A percentile compares a stretch with the other conserved stretches of the same genome.
These are phyloP conservation scores for Moringa oleifera DNA, from an alignment of 345 rosid species.

Conservation along the genomic window DNA sequence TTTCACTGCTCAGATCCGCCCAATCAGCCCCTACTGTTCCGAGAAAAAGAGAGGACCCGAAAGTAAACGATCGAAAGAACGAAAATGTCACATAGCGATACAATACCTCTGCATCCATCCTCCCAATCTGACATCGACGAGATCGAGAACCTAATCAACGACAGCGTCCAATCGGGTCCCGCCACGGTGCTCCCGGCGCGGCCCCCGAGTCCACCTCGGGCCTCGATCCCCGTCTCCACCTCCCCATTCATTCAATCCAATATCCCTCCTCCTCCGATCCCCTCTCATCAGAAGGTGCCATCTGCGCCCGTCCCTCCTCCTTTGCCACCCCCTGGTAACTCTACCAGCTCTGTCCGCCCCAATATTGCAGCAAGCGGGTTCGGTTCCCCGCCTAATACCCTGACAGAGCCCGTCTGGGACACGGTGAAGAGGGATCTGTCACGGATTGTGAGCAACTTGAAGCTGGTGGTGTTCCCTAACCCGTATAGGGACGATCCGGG, in stretches of 20 bases:
- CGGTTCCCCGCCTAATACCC: constrained; percentile 76
- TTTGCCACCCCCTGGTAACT: constrained; percentile 27
- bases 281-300: constrained; percentile 34
- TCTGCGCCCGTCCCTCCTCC: constrained; percentile 38
- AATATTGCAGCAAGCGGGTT: constrained; percentile 41
- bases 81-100: constrained; percentile 80
- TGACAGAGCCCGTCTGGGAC: constrained; percentile 98
- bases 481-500: constrained; percentile 95
- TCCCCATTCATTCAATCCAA: constrained; percentile 62
- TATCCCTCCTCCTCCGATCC: constrained; percentile 44
- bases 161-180: constrained; percentile 59
- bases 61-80: background rate
- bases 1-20: too few species aligned
- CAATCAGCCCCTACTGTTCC: too few species aligned
- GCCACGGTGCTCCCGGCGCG: constrained; percentile 85
- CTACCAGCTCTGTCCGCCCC: constrained; percentile 6
- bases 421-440: constrained; percentile 96
- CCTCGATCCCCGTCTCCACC: constrained; percentile 72
- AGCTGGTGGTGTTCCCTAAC: constrained; percentile 94
- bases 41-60: constrained; percentile 2
- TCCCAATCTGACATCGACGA: constrained; percentile 99
- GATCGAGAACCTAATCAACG: constrained; percentile 91
- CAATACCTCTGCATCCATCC: constrained; percentile 68
- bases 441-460: constrained; percentile 87
- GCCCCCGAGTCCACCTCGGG: constrained; percentile 75